Base-by-base conservation (phyloP, 495 filamentous ascomycete genomes). In the Aspergillus ellipticus region DNA sequence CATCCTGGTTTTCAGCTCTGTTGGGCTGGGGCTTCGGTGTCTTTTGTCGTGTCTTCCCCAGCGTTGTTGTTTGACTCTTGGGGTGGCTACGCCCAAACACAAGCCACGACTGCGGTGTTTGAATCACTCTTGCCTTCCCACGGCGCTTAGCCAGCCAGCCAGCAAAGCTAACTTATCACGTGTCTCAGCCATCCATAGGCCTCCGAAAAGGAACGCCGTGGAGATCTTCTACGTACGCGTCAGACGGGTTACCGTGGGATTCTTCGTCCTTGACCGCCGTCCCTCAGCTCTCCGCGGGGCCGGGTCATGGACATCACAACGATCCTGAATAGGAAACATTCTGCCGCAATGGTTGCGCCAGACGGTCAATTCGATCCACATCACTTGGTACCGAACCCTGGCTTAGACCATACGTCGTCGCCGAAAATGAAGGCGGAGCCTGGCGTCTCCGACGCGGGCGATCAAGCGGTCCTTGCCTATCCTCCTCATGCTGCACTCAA, bases 221-320 rank as follows among this genome's bases (percentile, higher is more conserved):
- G 59, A 60, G 42, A 50, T 11, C 57, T 51, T 49, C 58, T 60
- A 45, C 56, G 56, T 51, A 50, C 63, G 55, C 50, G 33, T 56
- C 45, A 66, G 58, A 59, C 60, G 48, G 47, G 50, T 55, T 60
- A 47, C 55, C 56, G 54, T 60, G 54, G 63, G 62, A 63, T n/a
- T 15, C 48, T 42, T 50, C 41, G 64, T 72, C 65, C 71, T 70
- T 72, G 65, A 62, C 66, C 54, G 54, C 65, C 67, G 64, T 66
- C 62, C 51, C 54, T 67, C 60, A 60, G 63, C 68, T 60, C 53
- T 52, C 60, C 57, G 67, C 63, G 66, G 73, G 61, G 70, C 69
- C 68, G 68, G 72, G 74, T 74, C 71, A 88, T 88, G 85, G 83
- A 88, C 69, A 85, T 88, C 74, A 84, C 83, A 62, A 84, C 82